Percentiles rank a stretch among this genome's conserved stretches.
phyloP scores from a whole-genome alignment of 73 alveolate species.

The Durusdinium trenchii region DNA sequence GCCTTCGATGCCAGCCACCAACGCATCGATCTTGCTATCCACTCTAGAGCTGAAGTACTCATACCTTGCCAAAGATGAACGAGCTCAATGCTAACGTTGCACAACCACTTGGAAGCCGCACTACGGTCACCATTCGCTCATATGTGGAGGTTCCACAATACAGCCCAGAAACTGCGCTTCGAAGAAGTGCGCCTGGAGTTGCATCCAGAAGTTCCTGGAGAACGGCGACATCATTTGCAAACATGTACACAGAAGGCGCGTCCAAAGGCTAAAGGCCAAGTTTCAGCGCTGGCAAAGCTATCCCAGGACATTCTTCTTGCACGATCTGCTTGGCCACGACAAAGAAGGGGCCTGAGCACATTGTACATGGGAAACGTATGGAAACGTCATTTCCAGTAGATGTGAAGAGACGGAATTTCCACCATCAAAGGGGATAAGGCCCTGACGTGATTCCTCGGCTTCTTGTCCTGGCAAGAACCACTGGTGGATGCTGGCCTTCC shows the following conservation, averaged over 20 bases:
- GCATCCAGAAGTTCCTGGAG: conserved; percentile 65
- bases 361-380: no score
- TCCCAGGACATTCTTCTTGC: conserved; percentile 82
- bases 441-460: no score
- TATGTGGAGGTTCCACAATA: not conserved
- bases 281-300: conserved; percentile 20
- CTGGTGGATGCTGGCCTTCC: no score
- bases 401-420: no score
- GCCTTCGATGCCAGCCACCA: conserved; percentile 62
- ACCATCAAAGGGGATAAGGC: no score
- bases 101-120: no score
- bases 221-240: not conserved
- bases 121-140: no score
- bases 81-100: no score
- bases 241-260: not conserved
- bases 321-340: conserved; percentile 77
- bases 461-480: no score
- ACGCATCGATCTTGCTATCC: conserved; percentile 20
- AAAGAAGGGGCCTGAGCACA: conserved; percentile 41
- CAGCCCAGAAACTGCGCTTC: conserved; percentile 62
- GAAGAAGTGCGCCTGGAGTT: conserved; percentile 78
- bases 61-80: no score
- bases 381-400: no score
- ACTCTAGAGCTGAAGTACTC: conserved; percentile 36
- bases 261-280: not conserved